These are phyloP conservation scores for Cladophialophora yegresii DNA, from an alignment of 2,329 filamentous ascomycete genomes.

Conservation along the genomic window DNA sequence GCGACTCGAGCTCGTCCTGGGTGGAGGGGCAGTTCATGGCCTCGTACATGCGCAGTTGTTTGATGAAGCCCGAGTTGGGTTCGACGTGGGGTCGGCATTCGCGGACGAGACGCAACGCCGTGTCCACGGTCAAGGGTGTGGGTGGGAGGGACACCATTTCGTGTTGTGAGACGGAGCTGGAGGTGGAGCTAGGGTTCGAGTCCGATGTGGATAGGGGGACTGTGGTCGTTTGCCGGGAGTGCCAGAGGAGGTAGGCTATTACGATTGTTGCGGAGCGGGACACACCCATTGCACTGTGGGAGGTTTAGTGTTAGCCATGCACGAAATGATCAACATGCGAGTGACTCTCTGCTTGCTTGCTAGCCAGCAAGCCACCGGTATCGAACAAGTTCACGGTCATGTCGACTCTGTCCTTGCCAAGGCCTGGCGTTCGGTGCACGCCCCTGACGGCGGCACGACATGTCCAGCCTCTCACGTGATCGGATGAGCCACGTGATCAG, in stretches of 20 bases:
- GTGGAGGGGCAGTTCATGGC: constrained; percentile 77
- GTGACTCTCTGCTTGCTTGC: not conserved
- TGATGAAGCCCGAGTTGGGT: constrained; percentile 89
- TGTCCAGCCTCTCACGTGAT: not conserved
- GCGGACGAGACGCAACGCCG: constrained; percentile 69
- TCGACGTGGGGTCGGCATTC: constrained; percentile 75
- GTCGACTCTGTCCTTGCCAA: not conserved
- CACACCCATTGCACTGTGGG: constrained; percentile 86
- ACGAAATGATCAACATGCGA: not conserved
- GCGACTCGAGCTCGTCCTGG: constrained; percentile 56
- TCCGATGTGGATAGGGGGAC: constrained; percentile 5
- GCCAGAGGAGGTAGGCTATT: constrained; percentile 78
- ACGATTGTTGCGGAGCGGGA: constrained; percentile 84
- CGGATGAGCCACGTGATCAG: not conserved
- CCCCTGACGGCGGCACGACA: not conserved
- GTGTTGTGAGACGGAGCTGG: constrained; percentile 44
- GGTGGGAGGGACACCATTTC: constrained; percentile 50
- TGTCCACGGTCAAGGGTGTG: constrained; percentile 47
- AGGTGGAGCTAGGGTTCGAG: not conserved
- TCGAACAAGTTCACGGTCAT: not conserved
- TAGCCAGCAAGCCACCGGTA: not conserved
- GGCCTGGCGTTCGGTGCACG: not conserved
- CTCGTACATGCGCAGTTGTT: constrained; percentile 83
- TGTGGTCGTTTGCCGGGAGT: constrained; percentile 28
- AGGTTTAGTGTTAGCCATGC: constrained; percentile 20